A percentile compares a stretch with the other conserved stretches of the same genome.
Conservation (phyloP, 176 grass and related monocot species). For the Triticum urartu region DNA sequence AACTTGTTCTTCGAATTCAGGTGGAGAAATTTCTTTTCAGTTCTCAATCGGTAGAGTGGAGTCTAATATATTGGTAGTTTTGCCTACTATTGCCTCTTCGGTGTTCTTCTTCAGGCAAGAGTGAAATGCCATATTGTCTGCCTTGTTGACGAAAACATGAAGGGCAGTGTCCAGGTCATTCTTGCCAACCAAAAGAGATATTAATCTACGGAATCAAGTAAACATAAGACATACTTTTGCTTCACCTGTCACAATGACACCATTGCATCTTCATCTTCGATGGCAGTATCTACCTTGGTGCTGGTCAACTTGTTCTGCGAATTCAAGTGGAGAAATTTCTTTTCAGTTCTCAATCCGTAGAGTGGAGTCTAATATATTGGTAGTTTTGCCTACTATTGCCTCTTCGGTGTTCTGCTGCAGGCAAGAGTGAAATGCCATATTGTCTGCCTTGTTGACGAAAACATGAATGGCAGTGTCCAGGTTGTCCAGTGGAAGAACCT, state of each 20-base stretch:
- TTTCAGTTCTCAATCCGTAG: neutral
- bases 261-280: conserved; percentile 35
- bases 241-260: too few species aligned
- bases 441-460: conserved; percentile 49
- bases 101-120: conserved; percentile 46
- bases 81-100: conserved; percentile 33
- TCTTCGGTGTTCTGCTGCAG: conserved; percentile 40
- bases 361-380: neutral
- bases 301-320: conserved; percentile 51
- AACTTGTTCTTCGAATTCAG: conserved; percentile 53
- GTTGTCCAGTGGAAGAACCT: conserved; percentile 56
- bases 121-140: conserved; percentile 44
- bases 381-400: conserved; percentile 1
- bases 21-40: neutral
- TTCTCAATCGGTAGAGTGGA: too few species aligned
- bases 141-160: too few species aligned
- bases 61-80: neutral
- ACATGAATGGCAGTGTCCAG: conserved; percentile 68
- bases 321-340: neutral
- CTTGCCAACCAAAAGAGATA: too few species aligned
- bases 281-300: conserved; percentile 29
- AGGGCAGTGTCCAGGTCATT: too few species aligned
- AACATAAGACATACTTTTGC: conserved; percentile 12
- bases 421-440: conserved; percentile 60
- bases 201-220: too few species aligned